Base-by-base conservation (phyloP, 257 asterid genomes). In the Penstemon davidsonii region DNA sequence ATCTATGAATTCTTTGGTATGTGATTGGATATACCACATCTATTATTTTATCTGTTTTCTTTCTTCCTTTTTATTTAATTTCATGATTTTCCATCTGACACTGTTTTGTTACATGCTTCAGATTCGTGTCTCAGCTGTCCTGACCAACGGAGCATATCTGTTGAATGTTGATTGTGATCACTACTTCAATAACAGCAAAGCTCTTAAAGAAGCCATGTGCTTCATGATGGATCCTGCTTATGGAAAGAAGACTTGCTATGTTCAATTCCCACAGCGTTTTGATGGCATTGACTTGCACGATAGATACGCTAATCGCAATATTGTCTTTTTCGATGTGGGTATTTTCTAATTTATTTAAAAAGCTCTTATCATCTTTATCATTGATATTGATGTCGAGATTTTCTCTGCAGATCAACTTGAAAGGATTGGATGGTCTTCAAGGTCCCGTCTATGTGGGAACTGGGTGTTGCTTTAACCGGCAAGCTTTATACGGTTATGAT, bases 1-100 rank as follows among this genome's bases (percentile, higher is more conserved):
- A 75, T 85, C 95, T 64, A 88, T 88, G 95, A 88, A 88, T 80
- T 88, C 95, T 71, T 86, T 88, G 95, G 95, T 87, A 76, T 58
- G 89, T 78, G 54, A 73, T 62, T 55, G 54, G 36, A 54, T 18
- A 43, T 55, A 36, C 70, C 40, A 7, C 36, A 10, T 50, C 38
- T 15, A 15, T 15, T 15, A 15, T 15, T 15, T 25, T 39, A 2
- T 45, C 11, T 43, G 12, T 6, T 11, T 54, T 56, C 37, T 60
- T 19, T 11, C 36, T 38, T 57, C 38, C 53, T 7, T 4, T 25
- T 25, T 25, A 25, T 15, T 38, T 55, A 19, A 18, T n/a, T 52
- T 25, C 55, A 52, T 50, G 68, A n/a, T 45, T 36, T 41, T 60
- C 19, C 53, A 1, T 50, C 4, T 64, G 40, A 61, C 37, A 60